Evolutionary conservation across 805 yeast species (phyloP).

Genomic region (Wickerhamiella vanderwaltii): DNA sequence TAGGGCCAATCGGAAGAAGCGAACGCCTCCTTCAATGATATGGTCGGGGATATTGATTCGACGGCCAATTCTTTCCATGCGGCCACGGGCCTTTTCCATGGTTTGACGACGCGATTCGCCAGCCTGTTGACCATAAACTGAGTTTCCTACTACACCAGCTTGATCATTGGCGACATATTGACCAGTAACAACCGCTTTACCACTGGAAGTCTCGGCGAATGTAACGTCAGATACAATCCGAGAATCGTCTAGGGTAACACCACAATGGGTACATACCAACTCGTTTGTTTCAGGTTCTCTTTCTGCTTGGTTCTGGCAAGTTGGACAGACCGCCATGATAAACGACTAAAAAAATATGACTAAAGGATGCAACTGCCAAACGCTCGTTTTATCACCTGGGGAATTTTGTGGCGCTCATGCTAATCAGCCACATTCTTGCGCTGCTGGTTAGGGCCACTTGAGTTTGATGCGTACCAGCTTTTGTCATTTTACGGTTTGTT

Average conservation of each 20-base stretch:
- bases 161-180: slow-evolving; percentile 85
- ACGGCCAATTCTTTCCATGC: slow-evolving; percentile 67
- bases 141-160: slow-evolving; percentile 51
- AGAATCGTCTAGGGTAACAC: neutral
- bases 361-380: too few relatives aligned
- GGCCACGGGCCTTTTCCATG: slow-evolving; percentile 64
- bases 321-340: too few relatives aligned
- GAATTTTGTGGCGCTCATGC: too few relatives aligned
- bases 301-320: too few relatives aligned
- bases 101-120: slow-evolving; percentile 82
- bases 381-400: too few relatives aligned
- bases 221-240: slow-evolving; percentile 93
- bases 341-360: too few relatives aligned
- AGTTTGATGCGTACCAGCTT: too few relatives aligned
- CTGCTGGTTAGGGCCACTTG: too few relatives aligned
- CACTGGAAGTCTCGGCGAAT: slow-evolving; percentile 81
- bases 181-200: slow-evolving; percentile 95
- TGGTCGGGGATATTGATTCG: slow-evolving; percentile 72
- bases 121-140: slow-evolving; percentile 35
- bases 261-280: slow-evolving; percentile 2
- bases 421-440: too few relatives aligned
- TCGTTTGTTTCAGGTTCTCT: neutral
- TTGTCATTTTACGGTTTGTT: too few relatives aligned
- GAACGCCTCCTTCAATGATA: slow-evolving; percentile 73
- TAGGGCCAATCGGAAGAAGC: slow-evolving; percentile 81